These are phyloP conservation scores for Leccinum longicurvipes DNA, from an alignment of 768 basidiomycete species.

Conservation along the genomic window DNA sequence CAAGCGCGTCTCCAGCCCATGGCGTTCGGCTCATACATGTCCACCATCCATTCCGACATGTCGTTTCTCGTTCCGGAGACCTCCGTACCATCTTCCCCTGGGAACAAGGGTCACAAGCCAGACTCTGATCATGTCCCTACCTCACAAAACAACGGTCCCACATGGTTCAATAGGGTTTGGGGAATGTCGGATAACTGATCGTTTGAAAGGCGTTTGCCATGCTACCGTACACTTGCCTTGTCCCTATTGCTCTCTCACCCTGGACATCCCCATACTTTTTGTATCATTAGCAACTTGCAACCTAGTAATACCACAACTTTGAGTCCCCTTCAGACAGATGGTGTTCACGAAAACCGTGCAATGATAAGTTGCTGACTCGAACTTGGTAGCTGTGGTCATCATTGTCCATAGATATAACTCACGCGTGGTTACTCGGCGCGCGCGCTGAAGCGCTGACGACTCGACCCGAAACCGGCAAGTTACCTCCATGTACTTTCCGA, in stretches of 20 bases:
- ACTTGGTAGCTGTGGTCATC: not conserved
- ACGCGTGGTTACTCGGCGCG: not conserved
- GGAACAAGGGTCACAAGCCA: conserved; percentile 15
- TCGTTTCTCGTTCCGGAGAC: conserved; percentile 26
- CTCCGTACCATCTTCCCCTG: conserved; percentile 12
- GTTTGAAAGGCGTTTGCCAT: conserved; percentile 1
- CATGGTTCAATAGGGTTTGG: conserved; percentile 29
- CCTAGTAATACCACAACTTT: conserved; percentile 16
- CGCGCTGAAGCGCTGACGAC: too few relatives aligned
- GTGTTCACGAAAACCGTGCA: too few relatives aligned
- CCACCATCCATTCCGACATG: conserved; percentile 32
- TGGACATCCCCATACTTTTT: conserved; percentile 16
- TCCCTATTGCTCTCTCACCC: conserved; percentile 9
- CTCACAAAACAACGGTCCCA: conserved; percentile 11
- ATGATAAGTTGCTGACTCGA: too few relatives aligned
- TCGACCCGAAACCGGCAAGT: not conserved
- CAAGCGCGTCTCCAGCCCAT: conserved; percentile 66
- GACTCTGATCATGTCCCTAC: conserved; percentile 10
- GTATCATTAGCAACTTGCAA: conserved; percentile 33
- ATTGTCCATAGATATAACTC: conserved; percentile 1
- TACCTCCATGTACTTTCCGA: conserved; percentile 77
- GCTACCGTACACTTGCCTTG: conserved; percentile 19
- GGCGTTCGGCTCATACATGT: conserved; percentile 38
- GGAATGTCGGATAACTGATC: conserved; percentile 16
- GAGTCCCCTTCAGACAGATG: not conserved